Conservation (phyloP, 208 protist species). For the Trichomonas vaginalis region DNA sequence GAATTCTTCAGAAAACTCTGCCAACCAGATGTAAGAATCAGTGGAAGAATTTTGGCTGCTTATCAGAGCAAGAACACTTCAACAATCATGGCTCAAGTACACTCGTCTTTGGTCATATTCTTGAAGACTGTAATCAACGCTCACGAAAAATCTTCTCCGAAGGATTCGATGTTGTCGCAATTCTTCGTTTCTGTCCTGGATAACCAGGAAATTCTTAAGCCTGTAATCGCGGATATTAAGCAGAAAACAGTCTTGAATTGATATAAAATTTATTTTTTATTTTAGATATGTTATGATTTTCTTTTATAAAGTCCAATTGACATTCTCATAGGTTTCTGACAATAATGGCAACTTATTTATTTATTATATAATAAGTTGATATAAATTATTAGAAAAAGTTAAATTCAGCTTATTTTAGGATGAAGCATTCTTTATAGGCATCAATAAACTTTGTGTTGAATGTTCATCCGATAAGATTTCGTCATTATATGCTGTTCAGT, state of each 20-base stretch:
- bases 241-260: background rate
- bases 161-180: too few relatives aligned
- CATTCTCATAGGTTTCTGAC: too few relatives aligned
- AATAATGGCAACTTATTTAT: too few relatives aligned
- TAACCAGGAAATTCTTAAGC: background rate
- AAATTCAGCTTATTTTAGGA: too few relatives aligned
- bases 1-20: background rate
- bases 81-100: background rate
- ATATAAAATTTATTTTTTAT: background rate
- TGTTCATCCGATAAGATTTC: too few relatives aligned
- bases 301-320: too few relatives aligned
- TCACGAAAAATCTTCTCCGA: background rate
- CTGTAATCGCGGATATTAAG: background rate
- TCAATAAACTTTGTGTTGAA: too few relatives aligned
- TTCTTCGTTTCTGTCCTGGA: background rate
- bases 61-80: background rate
- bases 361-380: too few relatives aligned
- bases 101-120: background rate
- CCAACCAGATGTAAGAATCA: background rate
- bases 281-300: too few relatives aligned
- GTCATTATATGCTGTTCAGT: too few relatives aligned
- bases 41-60: background rate
- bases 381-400: too few relatives aligned
- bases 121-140: background rate
- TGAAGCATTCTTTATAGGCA: too few relatives aligned